Conservation (phyloP, 768 basidiomycete genomes). For the Boletus reticuloceps region DNA sequence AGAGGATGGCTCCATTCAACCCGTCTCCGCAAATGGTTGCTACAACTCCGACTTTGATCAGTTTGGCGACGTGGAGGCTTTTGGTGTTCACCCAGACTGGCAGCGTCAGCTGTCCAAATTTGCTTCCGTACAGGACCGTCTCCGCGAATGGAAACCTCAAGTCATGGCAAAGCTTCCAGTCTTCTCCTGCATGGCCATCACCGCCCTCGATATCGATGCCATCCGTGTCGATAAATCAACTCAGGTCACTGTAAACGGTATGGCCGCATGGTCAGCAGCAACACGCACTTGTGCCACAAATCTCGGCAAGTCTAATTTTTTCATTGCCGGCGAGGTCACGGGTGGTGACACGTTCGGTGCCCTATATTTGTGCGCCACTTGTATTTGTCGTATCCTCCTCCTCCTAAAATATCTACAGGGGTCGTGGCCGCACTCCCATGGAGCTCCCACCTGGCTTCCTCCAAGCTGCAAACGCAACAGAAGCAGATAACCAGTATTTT, state of each 20-base stretch:
- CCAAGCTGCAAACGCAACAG: constrained; percentile 64
- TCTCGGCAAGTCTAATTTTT: constrained; percentile 82
- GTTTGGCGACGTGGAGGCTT: constrained; percentile 96
- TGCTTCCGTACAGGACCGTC: constrained; percentile 94
- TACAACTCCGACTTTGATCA: constrained; percentile 87
- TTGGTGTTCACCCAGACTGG: constrained; percentile 94
- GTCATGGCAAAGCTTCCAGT: constrained; percentile 75
- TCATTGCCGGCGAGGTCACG: constrained; percentile 90
- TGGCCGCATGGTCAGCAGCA: constrained; percentile 70
- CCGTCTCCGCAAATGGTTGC: constrained; percentile 67
- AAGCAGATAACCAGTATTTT: constrained; percentile 69
- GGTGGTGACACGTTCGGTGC: constrained; percentile 91
- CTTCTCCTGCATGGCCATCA: constrained; percentile 86
- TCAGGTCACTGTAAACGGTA: constrained; percentile 81
- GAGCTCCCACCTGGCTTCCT: constrained; percentile 68
- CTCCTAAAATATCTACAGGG: constrained; percentile 41
- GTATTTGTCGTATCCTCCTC: not conserved
- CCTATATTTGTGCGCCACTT: constrained; percentile 66
- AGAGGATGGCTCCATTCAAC: constrained; percentile 59
- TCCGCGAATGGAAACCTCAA: constrained; percentile 83
- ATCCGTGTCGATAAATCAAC: constrained; percentile 96
- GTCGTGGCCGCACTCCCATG: constrained; percentile 82
- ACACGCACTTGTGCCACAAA: constrained; percentile 72
- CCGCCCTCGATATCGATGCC: constrained; percentile 86
- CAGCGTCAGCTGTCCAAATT: constrained; percentile 94